Evolutionary conservation across 1,284 basidiomycete species (phyloP).

Genomic region (Pseudozyma thailandica): DNA sequence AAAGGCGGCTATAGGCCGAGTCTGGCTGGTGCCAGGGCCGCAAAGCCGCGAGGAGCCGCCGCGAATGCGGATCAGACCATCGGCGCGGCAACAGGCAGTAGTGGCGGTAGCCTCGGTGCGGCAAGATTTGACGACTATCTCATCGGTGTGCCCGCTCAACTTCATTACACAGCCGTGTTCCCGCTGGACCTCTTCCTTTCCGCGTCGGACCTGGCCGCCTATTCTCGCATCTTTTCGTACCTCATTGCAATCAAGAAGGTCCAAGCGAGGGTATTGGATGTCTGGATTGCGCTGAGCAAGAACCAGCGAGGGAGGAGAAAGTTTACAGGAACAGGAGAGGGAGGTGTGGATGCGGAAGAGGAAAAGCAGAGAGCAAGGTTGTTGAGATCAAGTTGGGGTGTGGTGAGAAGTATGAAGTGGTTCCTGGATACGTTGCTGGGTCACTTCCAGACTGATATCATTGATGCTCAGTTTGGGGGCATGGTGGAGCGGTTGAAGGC

Average conservation of each 20-base stretch:
- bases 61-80: neutral
- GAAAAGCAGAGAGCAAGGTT: conserved; percentile 72
- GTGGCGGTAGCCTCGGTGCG: neutral
- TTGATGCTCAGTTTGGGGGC: conserved; percentile 82
- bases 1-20: conserved; percentile 41
- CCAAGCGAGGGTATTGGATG: conserved; percentile 79
- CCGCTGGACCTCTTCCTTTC: conserved; percentile 89
- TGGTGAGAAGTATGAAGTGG: conserved; percentile 87
- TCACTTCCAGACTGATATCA: conserved; percentile 80
- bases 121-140: conserved; percentile 52
- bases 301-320: conserved; percentile 80
- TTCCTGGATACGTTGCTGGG: conserved; percentile 81
- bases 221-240: conserved; percentile 82
- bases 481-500: conserved; percentile 74
- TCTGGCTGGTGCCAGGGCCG: conserved; percentile 22
- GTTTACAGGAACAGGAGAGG: conserved; percentile 87
- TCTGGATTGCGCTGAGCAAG: conserved; percentile 84
- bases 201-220: conserved; percentile 77
- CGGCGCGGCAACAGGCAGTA: conserved; percentile 1
- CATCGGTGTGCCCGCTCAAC: conserved; percentile 46
- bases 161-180: conserved; percentile 71
- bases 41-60: conserved; percentile 30
- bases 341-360: conserved; percentile 77
- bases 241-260: conserved; percentile 83
- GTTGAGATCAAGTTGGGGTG: conserved; percentile 82